Base-by-base conservation (phyloP, 1,284 basidiomycete species). In the Ceratobasidium theobromae region DNA sequence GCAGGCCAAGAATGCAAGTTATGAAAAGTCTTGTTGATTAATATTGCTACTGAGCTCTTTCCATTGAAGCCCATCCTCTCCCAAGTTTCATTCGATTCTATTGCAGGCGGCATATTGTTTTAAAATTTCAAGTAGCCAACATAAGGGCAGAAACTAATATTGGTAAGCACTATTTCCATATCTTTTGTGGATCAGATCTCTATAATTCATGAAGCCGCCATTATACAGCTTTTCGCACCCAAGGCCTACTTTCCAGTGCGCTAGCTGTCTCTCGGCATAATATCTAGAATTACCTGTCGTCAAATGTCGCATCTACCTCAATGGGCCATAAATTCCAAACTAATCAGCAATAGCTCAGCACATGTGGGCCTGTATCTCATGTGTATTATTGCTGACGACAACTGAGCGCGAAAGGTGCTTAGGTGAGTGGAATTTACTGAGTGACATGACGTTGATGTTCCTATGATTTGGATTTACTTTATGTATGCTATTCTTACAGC, bases 331-430 rank as follows among this genome's bases (percentile, higher is more conserved):
- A 5, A 18, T 51, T 25, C 40, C 18, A 38, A 52, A 18, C 32
- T 52, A 28, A 25, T 21, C 8, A 27, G 27, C 6, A 33, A 51
- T 25, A 45, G 52, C 16, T 48, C 58, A n/a, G 32, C 33, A 12
- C 49, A 40, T 32, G 49, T 45, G 58, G 58, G 52, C 35, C 35
- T 62, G 35, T 28, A 21, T 25, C 48, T 62, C 33, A 32, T 46
- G 23, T 45, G 52, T 46, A 38, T 38, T 11, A 41, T 62, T 11
- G 35, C 52, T 52, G 58, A 62, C 41, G 58, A 62, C 41, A 62
- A 33, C 21, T 33, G 33, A 25, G 23, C 35, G 3, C 58, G 58
- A 16, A 52, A 62, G 25, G 14, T 52, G 4, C 58, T 62, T 51
- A 48, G 58, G 58, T 62, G 23, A 51, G 58, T 38, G 4, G 14